These are phyloP conservation scores for Amylostereum areolatum DNA, from an alignment of 1,284 basidiomycete genomes.

Conservation along the genomic window DNA sequence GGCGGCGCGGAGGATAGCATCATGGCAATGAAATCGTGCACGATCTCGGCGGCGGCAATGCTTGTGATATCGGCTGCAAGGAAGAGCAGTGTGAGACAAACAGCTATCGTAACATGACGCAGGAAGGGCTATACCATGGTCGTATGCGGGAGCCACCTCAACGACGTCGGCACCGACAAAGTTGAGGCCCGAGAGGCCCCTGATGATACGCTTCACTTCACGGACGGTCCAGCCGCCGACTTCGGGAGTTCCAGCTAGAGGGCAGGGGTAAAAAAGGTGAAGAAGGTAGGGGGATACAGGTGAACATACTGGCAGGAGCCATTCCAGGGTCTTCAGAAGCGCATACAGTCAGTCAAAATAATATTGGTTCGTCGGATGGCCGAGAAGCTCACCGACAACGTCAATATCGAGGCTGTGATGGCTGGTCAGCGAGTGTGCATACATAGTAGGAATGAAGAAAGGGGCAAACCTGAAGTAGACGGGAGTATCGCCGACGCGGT, in stretches of 20 bases:
- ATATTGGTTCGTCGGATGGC: not conserved
- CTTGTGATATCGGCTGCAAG: slow-evolving; percentile 57
- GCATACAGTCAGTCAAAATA: no score
- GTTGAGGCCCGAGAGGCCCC: slow-evolving; percentile 71
- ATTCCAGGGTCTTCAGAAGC: slow-evolving; percentile 59
- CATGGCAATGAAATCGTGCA: slow-evolving; percentile 65
- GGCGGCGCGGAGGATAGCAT: slow-evolving; percentile 38
- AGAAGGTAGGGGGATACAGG: not conserved
- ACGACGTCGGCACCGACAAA: slow-evolving; percentile 75
- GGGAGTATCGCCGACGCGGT: slow-evolving; percentile 59
- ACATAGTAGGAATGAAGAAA: not conserved
- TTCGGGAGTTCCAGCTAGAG: slow-evolving; percentile 72
- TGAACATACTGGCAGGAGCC: slow-evolving; percentile 66
- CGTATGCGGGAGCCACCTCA: slow-evolving; percentile 75
- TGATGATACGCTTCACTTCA: slow-evolving; percentile 73
- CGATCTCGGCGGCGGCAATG: slow-evolving; percentile 66
- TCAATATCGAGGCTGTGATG: slow-evolving; percentile 64
- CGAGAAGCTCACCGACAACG: slow-evolving; percentile 40
- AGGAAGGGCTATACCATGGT: slow-evolving; percentile 42
- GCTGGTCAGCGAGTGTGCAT: slow-evolving; percentile 1
- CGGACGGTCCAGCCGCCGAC: slow-evolving; percentile 79
- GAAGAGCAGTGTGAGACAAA: not conserved
- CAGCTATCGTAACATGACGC: not conserved
- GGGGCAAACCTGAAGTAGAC: slow-evolving; percentile 62
- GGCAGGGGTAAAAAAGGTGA: no score